Base-by-base conservation (phyloP, 2,329 filamentous ascomycete genomes). In the Fusarium sp. region DNA sequence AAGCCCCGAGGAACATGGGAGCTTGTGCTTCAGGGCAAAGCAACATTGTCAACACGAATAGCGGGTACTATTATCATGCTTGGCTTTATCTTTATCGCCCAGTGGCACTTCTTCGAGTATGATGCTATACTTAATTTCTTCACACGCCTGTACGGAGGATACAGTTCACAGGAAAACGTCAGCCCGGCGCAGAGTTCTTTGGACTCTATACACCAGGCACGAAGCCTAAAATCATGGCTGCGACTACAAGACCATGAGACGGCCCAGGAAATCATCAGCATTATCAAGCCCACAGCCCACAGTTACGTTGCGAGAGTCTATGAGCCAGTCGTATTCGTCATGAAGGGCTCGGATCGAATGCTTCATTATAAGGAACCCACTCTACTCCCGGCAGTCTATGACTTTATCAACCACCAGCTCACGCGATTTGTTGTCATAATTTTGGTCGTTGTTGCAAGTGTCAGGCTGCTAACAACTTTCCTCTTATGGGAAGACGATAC, bases 231-330 rank as follows among this genome's bases (percentile, higher is more conserved):
- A 6, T 90, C 92, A 17, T 95, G 92, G 92, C 82, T 94, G 49
- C 85, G 87, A 25, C 83, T 93, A 56, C 92, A 94, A 75, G 92
- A 94, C 70, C 91, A 93, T 71, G 90, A 92, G 73, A 93, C 91
- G 2, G 92, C 91, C 4, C 86, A 86, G 37, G 92, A 94, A 73
- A 85, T 94, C 17, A 92, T 94, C 75, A 84, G 87, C n/a, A 86
- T 92, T 32, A 85, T 94, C 71, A 93, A 92, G 67, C 92, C 92
- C 8, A 82, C 85, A 55, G 86, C 88, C 2, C 85, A 92, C 73
- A 91, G 88, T 76, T 92, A 93, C 75, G 82, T 92, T 19, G 91
- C 92, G 22, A 85, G 86, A 44, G 90, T 94, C 2, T 92, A 91
- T 73, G 89, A 94, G 40, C 92, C 92, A 2, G 79, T 93, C 5